Evolutionary conservation across 129 eudicot genomes (phyloP), one percentile per base, ranked within the genome.

Genomic region (Tagetes patula): DNA sequence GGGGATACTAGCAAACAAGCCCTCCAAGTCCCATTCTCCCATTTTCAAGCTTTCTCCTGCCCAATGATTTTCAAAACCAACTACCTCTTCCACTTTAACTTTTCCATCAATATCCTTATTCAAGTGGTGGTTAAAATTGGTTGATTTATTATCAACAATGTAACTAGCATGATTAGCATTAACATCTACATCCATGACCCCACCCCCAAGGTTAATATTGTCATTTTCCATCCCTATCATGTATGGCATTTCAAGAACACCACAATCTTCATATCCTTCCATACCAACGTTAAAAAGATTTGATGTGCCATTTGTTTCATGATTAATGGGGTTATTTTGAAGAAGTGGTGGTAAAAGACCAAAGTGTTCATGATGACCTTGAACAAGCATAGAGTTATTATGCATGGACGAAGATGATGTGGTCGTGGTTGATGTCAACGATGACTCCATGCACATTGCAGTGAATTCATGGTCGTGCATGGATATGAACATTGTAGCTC

Each of bases 1-100:
- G 39, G 93, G 80, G 74, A 87, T 88, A 85, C 85, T 90, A 61
- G 90, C 90, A 85, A 90, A 87, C 83, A 90, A 81, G 75, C 96
- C 90, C 75, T 90, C 96, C 85, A 86, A 87, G 72, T 90, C 96
- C 88, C 82, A 85, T 79, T 90, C 93, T 67, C 90, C 96, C 81
- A 76, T 83, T 73, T 79, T 85, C 62, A 87, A 87, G 86, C 75
- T 85, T 85, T 85, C 91, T 77, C 87, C 89, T 58, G 82, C 69
- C 91, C 95, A 87, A 75, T 82, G 79, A 72, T 79, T 79, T 50
- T 80, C 90, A 77, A 85, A 59, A 49, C 82, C 91, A 83, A 84
- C 83, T 68, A 87, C 76, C 39, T 83, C 90, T 68, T 79, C 96
- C 37, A 75, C 79, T 82, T 82, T 89, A 59, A 84, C 74, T 50